Base-by-base conservation (phyloP, 805 yeast genomes). In the Starmerella kuoi region DNA sequence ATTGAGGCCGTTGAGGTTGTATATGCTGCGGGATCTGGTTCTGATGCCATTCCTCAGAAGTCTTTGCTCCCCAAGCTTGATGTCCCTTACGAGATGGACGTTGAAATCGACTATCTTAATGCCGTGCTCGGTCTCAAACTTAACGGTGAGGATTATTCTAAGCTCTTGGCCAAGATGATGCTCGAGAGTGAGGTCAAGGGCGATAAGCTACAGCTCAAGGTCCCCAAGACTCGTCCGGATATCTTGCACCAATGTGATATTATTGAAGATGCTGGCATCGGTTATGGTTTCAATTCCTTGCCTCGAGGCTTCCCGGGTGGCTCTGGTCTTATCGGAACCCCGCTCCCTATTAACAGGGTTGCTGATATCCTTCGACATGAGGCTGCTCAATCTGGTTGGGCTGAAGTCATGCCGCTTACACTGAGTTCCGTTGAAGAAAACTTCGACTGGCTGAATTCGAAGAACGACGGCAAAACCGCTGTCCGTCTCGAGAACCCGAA, bases 241-340 rank as follows among this genome's bases (percentile, higher is more conserved):
- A 74, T 91, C 48, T 70, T 91, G 57, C 99, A 91, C 64, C 94
- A 85, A 61, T 88, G 97, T 71, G 99, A 91, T 65, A 79, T 91
- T 52, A 83, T 91, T 94, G 99, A 91, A 65, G 99, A 91, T 63
- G 95, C 88, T 37, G 98, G 95, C 37, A 80, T 91, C 58, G 93
- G 85, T 24, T 91, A 85, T 60, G 99, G 98, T 44, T 91, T 80
- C 70, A 81, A 87, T 66, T 85, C 83, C 60, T 71, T 91, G 58
- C 73, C 72, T 49, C 84, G 79, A 65, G 77, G 91, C 39, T 84
- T 91, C 57, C 73, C 85, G 51, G 71, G 84, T 25, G 78, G 78
- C 44, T 74, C 94, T 8, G 75, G 80, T 50, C 69, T 74, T 41
- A 79, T 84, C 48, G 95, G 94, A 20, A 71, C 80, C 42, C 86